Conservation (phyloP, 768 basidiomycete genomes). For the Boletus tylopilopsis region DNA sequence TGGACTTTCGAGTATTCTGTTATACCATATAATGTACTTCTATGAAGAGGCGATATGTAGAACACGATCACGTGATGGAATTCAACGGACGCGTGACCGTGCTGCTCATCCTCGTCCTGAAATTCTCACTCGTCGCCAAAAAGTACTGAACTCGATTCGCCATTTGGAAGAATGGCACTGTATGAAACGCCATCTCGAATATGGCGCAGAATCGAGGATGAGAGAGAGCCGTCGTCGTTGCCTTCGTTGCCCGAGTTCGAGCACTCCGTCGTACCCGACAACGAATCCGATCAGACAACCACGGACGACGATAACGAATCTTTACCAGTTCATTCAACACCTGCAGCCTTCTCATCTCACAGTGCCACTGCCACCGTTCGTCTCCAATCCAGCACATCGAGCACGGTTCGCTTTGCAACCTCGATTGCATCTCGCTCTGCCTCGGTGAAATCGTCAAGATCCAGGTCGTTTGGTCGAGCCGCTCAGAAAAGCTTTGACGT, state of each 20-base stretch:
- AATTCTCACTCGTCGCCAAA: background rate
- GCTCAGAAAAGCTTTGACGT: conserved; percentile 54
- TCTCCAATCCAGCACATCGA: conserved; percentile 49
- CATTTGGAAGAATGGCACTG: conserved; percentile 37
- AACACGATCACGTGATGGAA: background rate
- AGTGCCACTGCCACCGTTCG: conserved; percentile 48
- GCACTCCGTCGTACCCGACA: conserved; percentile 47
- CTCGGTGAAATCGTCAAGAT: conserved; percentile 30
- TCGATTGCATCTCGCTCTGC: conserved; percentile 48
- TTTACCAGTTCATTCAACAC: conserved; percentile 66
- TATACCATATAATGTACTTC: background rate
- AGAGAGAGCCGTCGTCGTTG: conserved; percentile 75
- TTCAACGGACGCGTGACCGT: background rate
- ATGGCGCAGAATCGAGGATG: conserved; percentile 80
- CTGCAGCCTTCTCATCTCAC: conserved; percentile 47
- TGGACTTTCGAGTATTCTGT: background rate
- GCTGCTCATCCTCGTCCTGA: background rate
- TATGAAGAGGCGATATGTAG: too few relatives aligned
- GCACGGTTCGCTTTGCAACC: conserved; percentile 46
- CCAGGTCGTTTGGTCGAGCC: conserved; percentile 33
- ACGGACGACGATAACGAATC: conserved; percentile 42
- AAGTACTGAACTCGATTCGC: background rate
- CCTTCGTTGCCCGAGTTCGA: conserved; percentile 74
- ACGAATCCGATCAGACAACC: conserved; percentile 34
- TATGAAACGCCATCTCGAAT: conserved; percentile 83